phyloP scores from a whole-genome alignment of 2,329 filamentous ascomycete species.

The Verticillium nubilum region DNA sequence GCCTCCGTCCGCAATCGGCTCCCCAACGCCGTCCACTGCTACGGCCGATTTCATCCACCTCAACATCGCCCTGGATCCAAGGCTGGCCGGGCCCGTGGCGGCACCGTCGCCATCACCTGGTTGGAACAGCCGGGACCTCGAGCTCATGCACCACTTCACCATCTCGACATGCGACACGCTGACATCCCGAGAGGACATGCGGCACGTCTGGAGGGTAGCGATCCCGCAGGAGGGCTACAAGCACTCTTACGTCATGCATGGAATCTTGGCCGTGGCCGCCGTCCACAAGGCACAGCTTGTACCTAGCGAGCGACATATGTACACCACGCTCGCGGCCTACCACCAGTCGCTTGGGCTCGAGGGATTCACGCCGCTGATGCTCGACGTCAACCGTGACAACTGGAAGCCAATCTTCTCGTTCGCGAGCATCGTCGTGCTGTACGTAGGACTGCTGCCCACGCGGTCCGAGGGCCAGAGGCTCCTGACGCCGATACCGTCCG shows the following conservation, averaged over 20 bases:
- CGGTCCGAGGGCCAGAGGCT: not conserved
- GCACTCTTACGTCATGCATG: slow-evolving; percentile 21
- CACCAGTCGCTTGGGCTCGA: slow-evolving; percentile 23
- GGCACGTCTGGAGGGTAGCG: slow-evolving; percentile 19
- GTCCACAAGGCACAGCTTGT: slow-evolving; percentile 21
- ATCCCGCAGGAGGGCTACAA: slow-evolving; percentile 21
- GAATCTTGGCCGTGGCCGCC: slow-evolving; percentile 19
- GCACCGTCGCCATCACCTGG: not conserved
- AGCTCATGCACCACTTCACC: slow-evolving; percentile 23
- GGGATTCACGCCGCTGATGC: slow-evolving; percentile 17
- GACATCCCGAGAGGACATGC: slow-evolving; percentile 14
- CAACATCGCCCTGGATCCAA: slow-evolving; percentile 11
- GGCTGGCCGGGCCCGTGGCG: not conserved
- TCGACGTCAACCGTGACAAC: slow-evolving; percentile 11
- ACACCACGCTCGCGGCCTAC: slow-evolving; percentile 20
- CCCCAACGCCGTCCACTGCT: not conserved
- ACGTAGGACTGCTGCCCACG: not conserved
- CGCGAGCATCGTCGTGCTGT: slow-evolving; percentile 29
- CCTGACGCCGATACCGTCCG: not conserved
- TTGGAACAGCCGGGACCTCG: slow-evolving; percentile 8
- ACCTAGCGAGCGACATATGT: slow-evolving; percentile 16
- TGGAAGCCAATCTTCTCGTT: slow-evolving; percentile 31
- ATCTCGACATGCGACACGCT: slow-evolving; percentile 18
- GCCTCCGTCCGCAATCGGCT: not conserved
- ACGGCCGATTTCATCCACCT: not conserved